Evolutionary conservation across 2,329 filamentous ascomycete species (phyloP), one percentile per base, ranked within the genome.

Genomic region (Pleoardoris graminearum): DNA sequence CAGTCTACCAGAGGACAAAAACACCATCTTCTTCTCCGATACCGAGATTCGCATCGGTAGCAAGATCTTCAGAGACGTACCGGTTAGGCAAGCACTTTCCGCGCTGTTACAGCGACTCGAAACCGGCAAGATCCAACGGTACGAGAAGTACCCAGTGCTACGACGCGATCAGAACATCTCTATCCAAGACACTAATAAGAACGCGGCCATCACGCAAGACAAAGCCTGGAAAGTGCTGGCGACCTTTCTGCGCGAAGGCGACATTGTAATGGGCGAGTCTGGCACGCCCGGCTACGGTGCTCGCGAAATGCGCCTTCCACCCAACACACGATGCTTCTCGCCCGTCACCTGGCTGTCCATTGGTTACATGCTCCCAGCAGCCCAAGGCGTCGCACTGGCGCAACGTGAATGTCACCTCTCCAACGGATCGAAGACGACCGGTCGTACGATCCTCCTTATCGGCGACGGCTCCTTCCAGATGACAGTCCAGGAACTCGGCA

Each of bases 341-440:
- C 53, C 56, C 6, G 56, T 59, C 10, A 59, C 56, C 2, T 59
- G 56, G 56, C 11, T 59, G 4, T 83, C 0, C 85, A 81, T 0
- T 84, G 82, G 82, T 0, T 85, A 84, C 69, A 85, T 83, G 70
- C 77, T 86, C 0, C 80, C 81, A 1, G 83, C 80, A 1, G 78
- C 80, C 2, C 78, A 82, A 29, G 84, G 84, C 3, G 80, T 79
- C 1, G 78, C 80, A 0, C 71, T 85, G 27, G 62, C 51, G 16
- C 48, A 52, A 44, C 51, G 45, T 21, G 61, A 58, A 36, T 42
- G 55, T 7, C n/a, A 16, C 4, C 7, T 3, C 1, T 85, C 81
- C 0, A 85, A 3, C 77, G 82, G 19, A 83, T 80, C 0, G 78
- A 43, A 47, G 12, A 45, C 49, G 3, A 11, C 66, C 75, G 50